Evolutionary conservation across 306 rosid species (phyloP).

Genomic region (Lathyrus sativus): DNA sequence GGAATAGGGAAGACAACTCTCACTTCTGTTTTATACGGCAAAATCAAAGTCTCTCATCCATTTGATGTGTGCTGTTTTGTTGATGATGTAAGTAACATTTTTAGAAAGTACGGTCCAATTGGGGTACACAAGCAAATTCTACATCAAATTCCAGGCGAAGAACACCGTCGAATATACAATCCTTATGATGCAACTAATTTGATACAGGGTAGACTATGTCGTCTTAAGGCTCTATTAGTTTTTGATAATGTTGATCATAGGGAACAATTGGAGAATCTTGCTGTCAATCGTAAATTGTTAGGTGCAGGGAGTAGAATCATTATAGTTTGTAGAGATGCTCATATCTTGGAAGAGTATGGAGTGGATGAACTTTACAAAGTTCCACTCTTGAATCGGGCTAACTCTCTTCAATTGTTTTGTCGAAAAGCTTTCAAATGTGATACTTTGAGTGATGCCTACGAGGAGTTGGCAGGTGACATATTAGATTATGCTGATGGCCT

Average conservation of each 20-base stretch:
- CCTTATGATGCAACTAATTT: not conserved
- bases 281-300: not conserved
- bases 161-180: not conserved
- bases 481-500: not conserved
- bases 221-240: not conserved
- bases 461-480: not conserved
- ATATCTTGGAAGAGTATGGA: not conserved
- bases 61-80: not conserved
- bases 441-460: not conserved
- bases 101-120: not conserved
- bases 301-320: not conserved
- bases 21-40: not conserved
- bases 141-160: not conserved
- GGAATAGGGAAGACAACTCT: slow-evolving; percentile 4
- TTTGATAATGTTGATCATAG: not conserved
- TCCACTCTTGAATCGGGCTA: not conserved
- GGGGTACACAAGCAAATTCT: not conserved
- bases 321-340: not conserved
- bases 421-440: not conserved
- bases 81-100: not conserved
- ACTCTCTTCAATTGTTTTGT: not conserved
- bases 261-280: not conserved
- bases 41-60: not conserved
- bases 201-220: not conserved
- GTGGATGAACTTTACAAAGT: not conserved